A percentile compares a stretch with the other conserved stretches of the same genome.
Conservation (phyloP, 768 basidiomycete species). For the Psilocybe sp. region DNA sequence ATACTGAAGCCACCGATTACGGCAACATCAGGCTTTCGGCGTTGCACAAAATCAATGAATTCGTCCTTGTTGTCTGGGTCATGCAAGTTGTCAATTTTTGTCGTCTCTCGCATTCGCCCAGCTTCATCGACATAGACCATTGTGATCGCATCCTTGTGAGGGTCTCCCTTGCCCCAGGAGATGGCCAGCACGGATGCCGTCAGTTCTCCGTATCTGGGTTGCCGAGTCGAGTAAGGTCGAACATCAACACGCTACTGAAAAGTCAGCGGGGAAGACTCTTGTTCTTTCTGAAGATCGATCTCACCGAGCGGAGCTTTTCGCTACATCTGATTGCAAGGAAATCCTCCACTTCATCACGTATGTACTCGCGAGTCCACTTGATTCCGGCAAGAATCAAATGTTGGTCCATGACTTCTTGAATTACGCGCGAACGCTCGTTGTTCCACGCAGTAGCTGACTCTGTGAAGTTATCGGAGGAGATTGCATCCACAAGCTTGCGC, state of each 20-base stretch:
- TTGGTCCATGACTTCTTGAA: constrained; percentile 76
- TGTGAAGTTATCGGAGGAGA: constrained; percentile 80
- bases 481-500: constrained; percentile 74
- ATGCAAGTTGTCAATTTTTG: constrained; percentile 83
- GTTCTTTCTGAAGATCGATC: constrained; percentile 13
- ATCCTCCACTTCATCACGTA: constrained; percentile 91
- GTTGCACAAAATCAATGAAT: constrained; percentile 78
- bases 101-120: constrained; percentile 88
- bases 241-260: constrained; percentile 71
- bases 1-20: constrained; percentile 88
- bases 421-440: constrained; percentile 71
- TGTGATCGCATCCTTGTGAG: constrained; percentile 84
- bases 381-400: constrained; percentile 80
- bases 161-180: constrained; percentile 95
- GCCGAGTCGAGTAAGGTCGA: constrained; percentile 63
- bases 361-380: constrained; percentile 88
- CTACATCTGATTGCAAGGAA: constrained; percentile 67
- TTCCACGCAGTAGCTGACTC: constrained; percentile 92
- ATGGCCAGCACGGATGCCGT: constrained; percentile 81
- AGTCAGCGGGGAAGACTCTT: constrained; percentile 3
- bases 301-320: constrained; percentile 66
- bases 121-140: constrained; percentile 84
- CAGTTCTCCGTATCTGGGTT: constrained; percentile 67
- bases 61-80: constrained; percentile 67
- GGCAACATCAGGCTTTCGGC: constrained; percentile 84